Conservation (phyloP, 768 basidiomycete species). For the Rhizopogon vinicolor region DNA sequence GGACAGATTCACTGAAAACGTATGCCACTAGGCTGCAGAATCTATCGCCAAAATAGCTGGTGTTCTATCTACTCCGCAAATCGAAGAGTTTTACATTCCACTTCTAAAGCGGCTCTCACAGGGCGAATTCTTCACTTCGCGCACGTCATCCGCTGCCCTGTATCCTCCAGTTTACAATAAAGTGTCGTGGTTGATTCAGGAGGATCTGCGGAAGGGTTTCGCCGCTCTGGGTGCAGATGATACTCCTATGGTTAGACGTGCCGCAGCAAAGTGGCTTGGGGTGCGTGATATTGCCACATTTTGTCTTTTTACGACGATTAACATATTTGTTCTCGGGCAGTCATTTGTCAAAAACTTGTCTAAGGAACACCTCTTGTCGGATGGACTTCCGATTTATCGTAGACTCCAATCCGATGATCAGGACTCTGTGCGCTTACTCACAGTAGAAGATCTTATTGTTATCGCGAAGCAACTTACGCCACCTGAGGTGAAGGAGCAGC, state of each 20-base stretch:
- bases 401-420: slow-evolving; percentile 95
- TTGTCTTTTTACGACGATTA: slow-evolving; percentile 7
- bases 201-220: slow-evolving; percentile 86
- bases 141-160: slow-evolving; percentile 92
- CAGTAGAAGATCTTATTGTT: slow-evolving; percentile 92
- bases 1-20: slow-evolving; percentile 1
- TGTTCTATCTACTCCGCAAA: slow-evolving; percentile 70
- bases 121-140: slow-evolving; percentile 98
- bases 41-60: slow-evolving; percentile 88
- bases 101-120: slow-evolving; percentile 82
- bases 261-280: slow-evolving; percentile 94
- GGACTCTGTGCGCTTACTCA: slow-evolving; percentile 93
- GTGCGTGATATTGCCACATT: slow-evolving; percentile 44
- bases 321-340: slow-evolving; percentile 34
- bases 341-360: slow-evolving; percentile 75
- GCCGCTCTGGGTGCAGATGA: slow-evolving; percentile 83
- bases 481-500: slow-evolving; percentile 86
- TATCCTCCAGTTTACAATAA: slow-evolving; percentile 88
- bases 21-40: slow-evolving; percentile 72
- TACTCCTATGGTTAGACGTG: slow-evolving; percentile 97
- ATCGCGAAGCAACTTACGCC: slow-evolving; percentile 83
- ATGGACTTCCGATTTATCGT: slow-evolving; percentile 89
- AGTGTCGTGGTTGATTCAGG: slow-evolving; percentile 67
- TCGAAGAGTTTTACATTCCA: slow-evolving; percentile 91
- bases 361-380: slow-evolving; percentile 76